These are phyloP conservation scores for Diplocarpon mali DNA, from an alignment of 2,329 filamentous ascomycete species.

Conservation along the genomic window DNA sequence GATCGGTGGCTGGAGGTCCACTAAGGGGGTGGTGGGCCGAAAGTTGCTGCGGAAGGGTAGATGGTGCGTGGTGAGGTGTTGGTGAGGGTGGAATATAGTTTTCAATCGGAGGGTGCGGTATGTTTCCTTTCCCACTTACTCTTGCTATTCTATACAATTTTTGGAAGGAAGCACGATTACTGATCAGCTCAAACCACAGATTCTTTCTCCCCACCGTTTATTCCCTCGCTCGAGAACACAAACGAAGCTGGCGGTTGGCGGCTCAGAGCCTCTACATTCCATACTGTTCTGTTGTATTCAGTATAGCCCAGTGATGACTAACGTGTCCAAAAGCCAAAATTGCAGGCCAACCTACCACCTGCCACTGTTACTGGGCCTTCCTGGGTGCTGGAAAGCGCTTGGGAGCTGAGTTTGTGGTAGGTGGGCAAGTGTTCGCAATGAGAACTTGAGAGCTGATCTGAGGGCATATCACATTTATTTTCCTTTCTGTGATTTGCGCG, in stretches of 20 bases:
- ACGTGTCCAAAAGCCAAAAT: constrained; percentile 30
- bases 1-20: constrained; percentile 6
- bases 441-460: constrained; percentile 32
- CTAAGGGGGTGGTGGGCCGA: constrained; percentile 14
- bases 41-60: constrained; percentile 4
- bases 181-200: background rate
- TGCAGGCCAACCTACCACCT: constrained; percentile 27
- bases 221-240: background rate
- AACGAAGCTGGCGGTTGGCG: background rate
- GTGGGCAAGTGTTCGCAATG: constrained; percentile 27
- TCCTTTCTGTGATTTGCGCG: background rate
- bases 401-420: constrained; percentile 2
- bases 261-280: background rate
- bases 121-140: constrained; percentile 4
- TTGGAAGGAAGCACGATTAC: background rate
- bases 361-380: constrained; percentile 5
- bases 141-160: background rate
- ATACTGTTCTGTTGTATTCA: background rate
- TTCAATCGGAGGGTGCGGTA: constrained; percentile 29
- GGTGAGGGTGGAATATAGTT: constrained; percentile 27
- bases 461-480: constrained; percentile 21
- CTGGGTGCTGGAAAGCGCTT: background rate
- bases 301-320: constrained; percentile 28
- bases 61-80: constrained; percentile 12
- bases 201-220: background rate